Percentiles rank a stretch among this genome's conserved stretches.
phyloP scores from a whole-genome alignment of 352 stramenopile species.

The Phytophthora ramorum region DNA sequence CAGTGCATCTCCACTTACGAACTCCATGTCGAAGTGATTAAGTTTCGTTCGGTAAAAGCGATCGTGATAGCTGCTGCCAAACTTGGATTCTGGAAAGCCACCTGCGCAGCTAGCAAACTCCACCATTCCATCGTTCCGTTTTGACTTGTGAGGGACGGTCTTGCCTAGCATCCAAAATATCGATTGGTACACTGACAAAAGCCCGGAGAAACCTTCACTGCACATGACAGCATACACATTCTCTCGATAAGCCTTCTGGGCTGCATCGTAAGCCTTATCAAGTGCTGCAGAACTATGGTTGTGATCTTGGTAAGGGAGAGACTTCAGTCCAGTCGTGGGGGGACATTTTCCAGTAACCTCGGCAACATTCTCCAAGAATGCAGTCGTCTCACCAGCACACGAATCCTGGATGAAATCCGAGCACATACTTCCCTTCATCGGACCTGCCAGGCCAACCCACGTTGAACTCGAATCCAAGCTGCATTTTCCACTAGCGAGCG shows the following conservation, averaged over 20 bases:
- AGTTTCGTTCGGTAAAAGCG: constrained; percentile 53
- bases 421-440: constrained; percentile 47
- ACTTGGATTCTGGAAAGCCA: constrained; percentile 38
- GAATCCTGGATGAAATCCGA: constrained; percentile 45
- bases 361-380: constrained; percentile 27
- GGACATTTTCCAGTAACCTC: constrained; percentile 42
- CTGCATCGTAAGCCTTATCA: constrained; percentile 26
- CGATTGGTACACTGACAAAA: constrained; percentile 26
- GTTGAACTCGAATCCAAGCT: constrained; percentile 32
- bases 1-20: constrained; percentile 46
- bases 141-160: constrained; percentile 21
- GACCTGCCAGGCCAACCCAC: constrained; percentile 43
- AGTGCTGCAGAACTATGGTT: constrained; percentile 19
- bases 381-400: constrained; percentile 27
- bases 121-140: constrained; percentile 40
- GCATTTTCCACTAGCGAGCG: constrained; percentile 46
- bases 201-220: constrained; percentile 23
- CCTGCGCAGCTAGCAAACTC: constrained; percentile 22
- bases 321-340: constrained; percentile 26
- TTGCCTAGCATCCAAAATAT: constrained; percentile 24
- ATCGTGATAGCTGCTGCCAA: constrained; percentile 40
- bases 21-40: constrained; percentile 59
- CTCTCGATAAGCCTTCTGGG: constrained; percentile 26
- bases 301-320: constrained; percentile 35
- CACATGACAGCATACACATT: constrained; percentile 44